Base-by-base conservation (phyloP, 2,329 filamentous ascomycete species). In the Corinectria fuckeliana region DNA sequence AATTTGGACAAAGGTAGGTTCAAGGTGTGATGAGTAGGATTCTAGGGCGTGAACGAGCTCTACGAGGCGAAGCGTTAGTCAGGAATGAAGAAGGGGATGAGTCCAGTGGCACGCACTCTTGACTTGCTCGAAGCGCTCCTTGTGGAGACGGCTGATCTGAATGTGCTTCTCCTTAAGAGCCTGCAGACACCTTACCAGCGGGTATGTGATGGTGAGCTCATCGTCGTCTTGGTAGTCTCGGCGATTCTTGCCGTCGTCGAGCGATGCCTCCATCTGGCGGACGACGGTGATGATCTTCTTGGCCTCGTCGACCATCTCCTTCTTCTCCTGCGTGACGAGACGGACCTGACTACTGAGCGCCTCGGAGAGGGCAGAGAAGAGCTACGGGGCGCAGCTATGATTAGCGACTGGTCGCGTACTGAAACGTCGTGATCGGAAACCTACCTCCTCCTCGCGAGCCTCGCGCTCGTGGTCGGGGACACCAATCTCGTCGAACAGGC, bases 401-500 rank as follows among this genome's bases (percentile, higher is more conserved):
- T 69, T 41, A 68, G 60, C 21, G 45, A 52, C 23, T 34, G 2
- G 32, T 38, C 14, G 20, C n/a, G 11, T 21, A 4, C 28, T 26
- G 14, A 30, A 9, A 28, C 41, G 21, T 7, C 13, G 18, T 42
- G n/a, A 11, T 41, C 23, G 18, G 39, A 26, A 51, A 61, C 84
- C 72, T 81, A 96, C 93, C 88, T 97, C 92, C 74, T 91, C 86
- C 75, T 98, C 94, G 71, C 95, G 86, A 49, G 87, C 84, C 74
- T 98, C 93, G 72, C 95, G 91, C 77, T 98, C 95, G 87, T 97
- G 93, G 72, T 82, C 88, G 25, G 94, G 87, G n/a, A 99, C 91
- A 59, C 95, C 95, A 72, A 99, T 99, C 75, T 99, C 94, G 76
- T 99, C 95, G 73, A 97, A 99, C 58, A 98, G 86, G 66, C 91